Evolutionary conservation across 1,284 basidiomycete genomes (phyloP).

Genomic region (Leccinum holopus): DNA sequence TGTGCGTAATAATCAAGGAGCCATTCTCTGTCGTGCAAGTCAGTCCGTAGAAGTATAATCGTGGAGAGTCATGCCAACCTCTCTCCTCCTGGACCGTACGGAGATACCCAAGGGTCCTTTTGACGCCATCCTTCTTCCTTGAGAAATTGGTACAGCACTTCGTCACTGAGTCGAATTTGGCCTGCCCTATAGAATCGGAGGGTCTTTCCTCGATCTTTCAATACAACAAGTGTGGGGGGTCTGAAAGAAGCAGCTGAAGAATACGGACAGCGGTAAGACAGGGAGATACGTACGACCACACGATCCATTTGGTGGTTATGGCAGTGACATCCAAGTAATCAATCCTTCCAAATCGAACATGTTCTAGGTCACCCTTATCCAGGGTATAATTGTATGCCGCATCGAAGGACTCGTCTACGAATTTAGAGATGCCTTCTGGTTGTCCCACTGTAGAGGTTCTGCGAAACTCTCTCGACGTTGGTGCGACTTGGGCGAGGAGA

Average conservation of each 20-base stretch:
- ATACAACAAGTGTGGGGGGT: slow-evolving; percentile 65
- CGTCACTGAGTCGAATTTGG: slow-evolving; percentile 55
- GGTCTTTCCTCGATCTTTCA: slow-evolving; percentile 64
- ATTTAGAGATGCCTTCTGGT: slow-evolving; percentile 63
- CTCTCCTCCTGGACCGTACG: slow-evolving; percentile 68
- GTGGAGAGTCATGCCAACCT: slow-evolving; percentile 44
- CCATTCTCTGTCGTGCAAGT: slow-evolving; percentile 52
- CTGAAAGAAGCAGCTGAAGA: slow-evolving; percentile 36
- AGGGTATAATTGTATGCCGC: slow-evolving; percentile 62
- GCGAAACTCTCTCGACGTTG: slow-evolving; percentile 7
- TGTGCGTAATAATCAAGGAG: slow-evolving; percentile 61
- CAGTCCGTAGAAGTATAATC: neutral
- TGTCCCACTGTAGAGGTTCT: slow-evolving; percentile 63
- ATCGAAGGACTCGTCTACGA: slow-evolving; percentile 69
- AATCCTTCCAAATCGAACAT: slow-evolving; percentile 75
- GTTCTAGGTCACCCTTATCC: slow-evolving; percentile 58
- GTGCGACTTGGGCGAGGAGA: slow-evolving; percentile 4
- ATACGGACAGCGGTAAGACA: slow-evolving; percentile 6
- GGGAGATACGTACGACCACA: slow-evolving; percentile 65
- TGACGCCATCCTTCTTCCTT: slow-evolving; percentile 56
- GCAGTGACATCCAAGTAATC: slow-evolving; percentile 79
- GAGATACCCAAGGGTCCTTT: slow-evolving; percentile 58
- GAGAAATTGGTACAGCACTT: slow-evolving; percentile 62
- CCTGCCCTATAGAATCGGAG: slow-evolving; percentile 72
- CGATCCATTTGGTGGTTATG: slow-evolving; percentile 74